Evolutionary conservation across 2,329 filamentous ascomycete genomes (phyloP).

Genomic region (Samsoniella hepiali): DNA sequence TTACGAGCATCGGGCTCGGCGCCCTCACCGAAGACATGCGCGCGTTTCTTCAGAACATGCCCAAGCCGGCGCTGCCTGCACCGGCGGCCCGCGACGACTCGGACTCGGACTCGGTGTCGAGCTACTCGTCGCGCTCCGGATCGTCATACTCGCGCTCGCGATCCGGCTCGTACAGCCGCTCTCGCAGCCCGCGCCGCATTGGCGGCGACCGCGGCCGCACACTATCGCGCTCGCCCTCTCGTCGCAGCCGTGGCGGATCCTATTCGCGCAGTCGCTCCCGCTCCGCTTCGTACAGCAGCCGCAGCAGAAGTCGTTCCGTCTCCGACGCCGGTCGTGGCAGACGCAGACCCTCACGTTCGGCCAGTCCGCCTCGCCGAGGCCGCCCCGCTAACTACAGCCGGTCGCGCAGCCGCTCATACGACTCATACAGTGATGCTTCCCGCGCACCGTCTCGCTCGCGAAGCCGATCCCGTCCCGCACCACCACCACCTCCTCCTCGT

Average conservation of each 20-base stretch:
- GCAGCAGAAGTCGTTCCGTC: conserved; percentile 5
- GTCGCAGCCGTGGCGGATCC: conserved; percentile 24
- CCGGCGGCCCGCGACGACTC: conserved; percentile 53
- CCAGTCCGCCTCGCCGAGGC: conserved; percentile 2
- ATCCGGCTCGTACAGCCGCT: conserved; percentile 37
- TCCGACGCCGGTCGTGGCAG: not conserved
- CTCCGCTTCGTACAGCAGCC: conserved; percentile 41
- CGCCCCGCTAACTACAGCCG: conserved; percentile 4
- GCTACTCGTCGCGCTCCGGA: conserved; percentile 71
- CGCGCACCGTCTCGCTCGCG: conserved; percentile 7
- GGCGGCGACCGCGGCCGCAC: conserved; percentile 28
- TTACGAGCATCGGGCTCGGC: conserved; percentile 96
- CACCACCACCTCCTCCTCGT: not conserved
- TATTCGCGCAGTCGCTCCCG: conserved; percentile 33
- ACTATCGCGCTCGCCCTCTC: conserved; percentile 29
- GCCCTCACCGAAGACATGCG: conserved; percentile 92
- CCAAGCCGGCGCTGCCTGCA: conserved; percentile 75
- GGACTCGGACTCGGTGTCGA: conserved; percentile 70
- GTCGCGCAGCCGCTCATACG: conserved; percentile 17
- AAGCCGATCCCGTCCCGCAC: conserved; percentile 1
- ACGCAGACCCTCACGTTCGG: not conserved
- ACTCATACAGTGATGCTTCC: conserved; percentile 14
- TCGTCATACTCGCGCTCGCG: conserved; percentile 47
- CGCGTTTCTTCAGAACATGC: conserved; percentile 83
- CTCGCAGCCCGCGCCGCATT: conserved; percentile 23